phyloP scores from a whole-genome alignment of 2,329 filamentous ascomycete genomes.

The Arthroderma uncinatum region DNA sequence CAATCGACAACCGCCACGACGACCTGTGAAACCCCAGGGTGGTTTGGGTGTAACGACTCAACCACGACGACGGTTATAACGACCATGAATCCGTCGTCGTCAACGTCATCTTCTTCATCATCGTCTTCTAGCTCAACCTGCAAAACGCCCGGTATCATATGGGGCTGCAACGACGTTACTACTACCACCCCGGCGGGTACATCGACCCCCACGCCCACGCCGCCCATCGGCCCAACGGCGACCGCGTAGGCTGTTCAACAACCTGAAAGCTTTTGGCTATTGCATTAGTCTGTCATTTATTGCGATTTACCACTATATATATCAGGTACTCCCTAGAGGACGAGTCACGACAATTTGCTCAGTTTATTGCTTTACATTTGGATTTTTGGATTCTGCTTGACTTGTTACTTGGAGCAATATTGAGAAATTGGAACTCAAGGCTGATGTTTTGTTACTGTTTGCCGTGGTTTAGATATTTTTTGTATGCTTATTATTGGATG shows the following conservation, averaged over 20 bases:
- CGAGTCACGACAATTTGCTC: background rate
- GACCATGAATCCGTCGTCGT: constrained; percentile 13
- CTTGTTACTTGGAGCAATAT: background rate
- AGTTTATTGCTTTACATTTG: background rate
- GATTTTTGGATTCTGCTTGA: background rate
- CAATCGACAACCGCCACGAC: background rate
- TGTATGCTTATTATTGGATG: background rate
- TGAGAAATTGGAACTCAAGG: background rate
- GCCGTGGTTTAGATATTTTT: background rate
- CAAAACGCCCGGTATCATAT: constrained; percentile 45
- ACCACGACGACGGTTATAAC: constrained; percentile 16
- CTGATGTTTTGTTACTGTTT: background rate
- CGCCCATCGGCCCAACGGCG: background rate
- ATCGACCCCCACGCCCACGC: constrained; percentile 19
- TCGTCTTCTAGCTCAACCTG: constrained; percentile 26
- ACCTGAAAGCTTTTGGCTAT: background rate
- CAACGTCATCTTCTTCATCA: constrained; percentile 16
- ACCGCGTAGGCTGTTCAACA: background rate
- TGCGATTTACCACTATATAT: background rate
- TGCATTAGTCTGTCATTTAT: background rate
- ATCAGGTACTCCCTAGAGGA: background rate
- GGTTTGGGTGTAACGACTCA: constrained; percentile 32
- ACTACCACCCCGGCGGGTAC: constrained; percentile 25
- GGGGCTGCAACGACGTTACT: constrained; percentile 42
- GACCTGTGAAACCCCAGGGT: constrained; percentile 28